These are phyloP conservation scores for Pyrus pyrifolia DNA, from an alignment of 306 rosid species.

Conservation along the genomic window DNA sequence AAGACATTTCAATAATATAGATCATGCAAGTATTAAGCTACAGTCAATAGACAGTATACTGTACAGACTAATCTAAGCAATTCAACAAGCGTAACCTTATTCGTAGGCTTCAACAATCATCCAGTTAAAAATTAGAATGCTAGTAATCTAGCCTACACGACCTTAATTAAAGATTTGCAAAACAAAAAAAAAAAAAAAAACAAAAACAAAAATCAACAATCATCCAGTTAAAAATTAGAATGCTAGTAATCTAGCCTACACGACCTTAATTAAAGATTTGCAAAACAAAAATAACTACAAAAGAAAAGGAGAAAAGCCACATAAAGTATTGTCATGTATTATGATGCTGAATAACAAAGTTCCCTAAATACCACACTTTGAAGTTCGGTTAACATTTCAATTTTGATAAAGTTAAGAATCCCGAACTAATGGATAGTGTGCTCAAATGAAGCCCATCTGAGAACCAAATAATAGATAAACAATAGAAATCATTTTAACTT, in stretches of 20 bases:
- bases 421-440: neutral
- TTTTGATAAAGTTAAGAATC: neutral
- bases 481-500: neutral
- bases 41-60: neutral
- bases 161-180: neutral
- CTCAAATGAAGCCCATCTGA: neutral
- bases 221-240: neutral
- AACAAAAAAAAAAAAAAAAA: too few relatives aligned
- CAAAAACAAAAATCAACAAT: too few relatives aligned
- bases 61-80: neutral
- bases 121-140: neutral
- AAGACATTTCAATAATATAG: neutral
- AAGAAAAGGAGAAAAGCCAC: neutral
- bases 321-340: neutral
- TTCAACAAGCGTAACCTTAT: neutral
- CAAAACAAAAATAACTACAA: too few relatives aligned
- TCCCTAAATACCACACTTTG: neutral
- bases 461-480: neutral
- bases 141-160: neutral
- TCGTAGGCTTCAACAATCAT: neutral
- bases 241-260: neutral
- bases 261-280: neutral
- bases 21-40: neutral
- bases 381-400: neutral
- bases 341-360: neutral